Evolutionary conservation across 106 monocot genomes (phyloP).

Genomic region (Platanthera guangdongensis): DNA sequence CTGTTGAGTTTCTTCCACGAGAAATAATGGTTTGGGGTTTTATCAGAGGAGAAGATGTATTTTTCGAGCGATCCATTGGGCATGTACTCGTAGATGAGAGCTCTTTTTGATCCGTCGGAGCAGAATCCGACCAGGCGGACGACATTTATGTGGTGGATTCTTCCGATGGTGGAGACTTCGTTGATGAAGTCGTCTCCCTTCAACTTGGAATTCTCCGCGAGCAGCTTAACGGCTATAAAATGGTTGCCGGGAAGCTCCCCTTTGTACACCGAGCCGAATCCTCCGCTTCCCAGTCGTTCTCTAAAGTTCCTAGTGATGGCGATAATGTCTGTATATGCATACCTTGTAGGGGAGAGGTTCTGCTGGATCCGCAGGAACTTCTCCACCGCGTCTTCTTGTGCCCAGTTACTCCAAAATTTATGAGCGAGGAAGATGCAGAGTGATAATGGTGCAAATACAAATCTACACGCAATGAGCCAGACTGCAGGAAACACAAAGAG

Average conservation of each 20-base stretch:
- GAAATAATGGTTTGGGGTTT: background rate
- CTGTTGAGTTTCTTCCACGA: slow-evolving; percentile 10
- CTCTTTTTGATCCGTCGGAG: too few species aligned
- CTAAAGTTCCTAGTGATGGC: slow-evolving; percentile 31
- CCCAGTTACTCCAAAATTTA: slow-evolving; percentile 9
- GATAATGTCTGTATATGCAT: slow-evolving; percentile 32
- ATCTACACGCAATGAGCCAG: slow-evolving; percentile 13
- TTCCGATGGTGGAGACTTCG: too few species aligned
- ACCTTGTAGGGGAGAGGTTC: slow-evolving; percentile 21
- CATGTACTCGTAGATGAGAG: too few species aligned
- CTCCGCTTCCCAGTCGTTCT: slow-evolving; percentile 40
- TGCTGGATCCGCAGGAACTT: too few species aligned
- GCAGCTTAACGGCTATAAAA: too few species aligned
- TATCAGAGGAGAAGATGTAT: slow-evolving; percentile 17
- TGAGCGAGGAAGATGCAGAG: slow-evolving; percentile 20
- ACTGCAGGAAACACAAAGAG: background rate
- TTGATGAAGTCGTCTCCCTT: too few species aligned
- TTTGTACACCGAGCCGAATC: background rate
- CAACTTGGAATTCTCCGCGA: too few species aligned
- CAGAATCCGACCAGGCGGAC: too few species aligned
- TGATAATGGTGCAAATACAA: slow-evolving; percentile 18
- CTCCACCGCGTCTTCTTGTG: background rate
- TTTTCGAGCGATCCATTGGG: slow-evolving; percentile 23
- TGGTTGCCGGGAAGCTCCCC: too few species aligned
- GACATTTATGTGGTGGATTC: too few species aligned